Conservation (phyloP, 2,329 filamentous ascomycete species). For the Coniochaeta sp. region DNA sequence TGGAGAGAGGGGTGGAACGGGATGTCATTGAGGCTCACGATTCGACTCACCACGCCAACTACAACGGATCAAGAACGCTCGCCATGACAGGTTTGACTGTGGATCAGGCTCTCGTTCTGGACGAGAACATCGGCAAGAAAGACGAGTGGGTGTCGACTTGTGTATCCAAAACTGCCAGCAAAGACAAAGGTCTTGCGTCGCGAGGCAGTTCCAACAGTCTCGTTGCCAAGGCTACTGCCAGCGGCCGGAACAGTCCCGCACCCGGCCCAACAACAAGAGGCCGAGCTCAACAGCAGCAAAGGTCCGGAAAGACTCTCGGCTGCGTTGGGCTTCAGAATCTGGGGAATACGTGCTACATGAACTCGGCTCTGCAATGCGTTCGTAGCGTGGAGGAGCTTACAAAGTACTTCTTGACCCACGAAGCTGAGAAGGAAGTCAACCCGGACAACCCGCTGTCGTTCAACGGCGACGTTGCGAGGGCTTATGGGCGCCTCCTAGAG, state of each 20-base stretch:
- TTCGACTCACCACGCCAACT: slow-evolving; percentile 63
- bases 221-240: slow-evolving; percentile 32
- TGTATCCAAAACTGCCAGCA: slow-evolving; percentile 23
- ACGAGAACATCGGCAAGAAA: slow-evolving; percentile 62
- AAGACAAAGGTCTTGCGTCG: slow-evolving; percentile 28
- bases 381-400: slow-evolving; percentile 89
- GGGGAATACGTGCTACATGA: slow-evolving; percentile 99
- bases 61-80: slow-evolving; percentile 66
- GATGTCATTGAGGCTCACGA: slow-evolving; percentile 56
- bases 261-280: slow-evolving; percentile 62
- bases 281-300: slow-evolving; percentile 49
- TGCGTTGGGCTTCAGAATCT: slow-evolving; percentile 81
- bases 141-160: slow-evolving; percentile 42
- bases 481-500: slow-evolving; percentile 69
- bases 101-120: slow-evolving; percentile 72
- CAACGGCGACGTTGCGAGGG: slow-evolving; percentile 76
- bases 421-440: slow-evolving; percentile 77
- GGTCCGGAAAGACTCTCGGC: slow-evolving; percentile 63
- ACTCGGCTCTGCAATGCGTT: slow-evolving; percentile 91
- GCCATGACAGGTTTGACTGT: slow-evolving; percentile 60
- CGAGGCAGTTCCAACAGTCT: slow-evolving; percentile 23
- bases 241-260: slow-evolving; percentile 62
- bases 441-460: slow-evolving; percentile 77
- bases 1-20: slow-evolving; percentile 56
- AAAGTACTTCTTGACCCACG: slow-evolving; percentile 74